Evolutionary conservation across 805 yeast species (phyloP), one percentile per base, ranked within the genome.

Genomic region (Wickerhamomyces kurtzmanii): DNA sequence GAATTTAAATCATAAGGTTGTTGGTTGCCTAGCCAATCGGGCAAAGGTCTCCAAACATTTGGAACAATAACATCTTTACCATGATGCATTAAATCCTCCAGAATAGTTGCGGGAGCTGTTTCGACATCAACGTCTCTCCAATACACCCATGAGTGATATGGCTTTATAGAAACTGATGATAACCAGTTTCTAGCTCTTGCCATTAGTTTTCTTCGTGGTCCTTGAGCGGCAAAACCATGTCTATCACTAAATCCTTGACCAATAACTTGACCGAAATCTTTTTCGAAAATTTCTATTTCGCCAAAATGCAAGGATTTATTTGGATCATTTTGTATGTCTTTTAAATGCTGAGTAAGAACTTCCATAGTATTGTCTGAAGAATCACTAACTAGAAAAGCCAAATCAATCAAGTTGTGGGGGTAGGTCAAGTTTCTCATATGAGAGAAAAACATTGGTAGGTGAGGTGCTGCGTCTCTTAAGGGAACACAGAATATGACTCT

Each of bases 121-220:
- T 87, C 95, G 9, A 89, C 94, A 55, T 89, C 97, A 8, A 93
- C 96, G 57, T 89, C 97, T 57, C 97, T 67, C 97, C 97, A 89
- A 53, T 89, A 86, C 6, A 89, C 96, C 81, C 87, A 86, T 6
- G 94, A 78, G 52, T 89, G 97, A 50, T 89, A 75, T 2, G 97
- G 96, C 49, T 79, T 80, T 27, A 89, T 57, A 7, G 94, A 91
- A 9, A 81, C 87, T 0, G 91, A 61, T 55, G 87, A 75, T 23
- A 89, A 62, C 97, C 97, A 89, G 55, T 89, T 89, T 54, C 97
- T 69, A 5, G 96, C 96, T 32, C 87, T 66, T 2, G 94, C 97
- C 97, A 89, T 89, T 43, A 87, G 65, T 54, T 89, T 89, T 47
- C 97, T 66, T 51, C 97, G 69, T 26, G 93, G 93, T 9, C 96